Conservation (phyloP, 2,329 filamentous ascomycete species). For the Emergomyces africanus region DNA sequence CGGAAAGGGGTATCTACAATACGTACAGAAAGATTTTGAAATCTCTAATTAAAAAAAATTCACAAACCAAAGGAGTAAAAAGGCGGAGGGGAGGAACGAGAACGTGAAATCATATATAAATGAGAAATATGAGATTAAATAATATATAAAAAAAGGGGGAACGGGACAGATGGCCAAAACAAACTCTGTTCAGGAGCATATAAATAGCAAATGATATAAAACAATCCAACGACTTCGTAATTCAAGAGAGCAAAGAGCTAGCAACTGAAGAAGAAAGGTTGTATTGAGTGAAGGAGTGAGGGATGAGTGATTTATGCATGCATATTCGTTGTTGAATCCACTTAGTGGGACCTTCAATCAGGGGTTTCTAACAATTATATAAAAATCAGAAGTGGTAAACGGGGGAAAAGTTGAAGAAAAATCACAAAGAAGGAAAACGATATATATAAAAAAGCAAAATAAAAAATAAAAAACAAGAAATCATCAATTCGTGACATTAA, state of each 20-base stretch:
- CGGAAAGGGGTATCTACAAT: neutral
- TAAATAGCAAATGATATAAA: neutral
- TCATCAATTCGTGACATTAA: neutral
- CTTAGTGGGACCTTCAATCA: neutral
- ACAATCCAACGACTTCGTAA: neutral
- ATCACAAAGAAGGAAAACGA: neutral
- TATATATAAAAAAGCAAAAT: neutral
- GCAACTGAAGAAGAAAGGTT: neutral
- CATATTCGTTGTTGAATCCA: neutral
- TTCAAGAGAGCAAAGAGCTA: neutral
- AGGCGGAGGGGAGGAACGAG: neutral
- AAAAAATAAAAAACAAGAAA: neutral
- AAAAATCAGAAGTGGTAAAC: neutral
- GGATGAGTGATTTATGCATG: neutral
- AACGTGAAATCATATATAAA: neutral
- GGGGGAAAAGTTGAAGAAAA: neutral
- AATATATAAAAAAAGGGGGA: neutral
- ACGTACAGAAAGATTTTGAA: neutral
- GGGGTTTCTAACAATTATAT: neutral
- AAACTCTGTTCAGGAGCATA: neutral
- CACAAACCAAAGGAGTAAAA: neutral
- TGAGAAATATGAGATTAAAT: neutral
- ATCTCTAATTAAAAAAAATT: neutral
- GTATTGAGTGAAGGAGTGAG: neutral
- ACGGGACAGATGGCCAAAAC: neutral